Conservation (phyloP, 2,329 filamentous ascomycete species). For the Talaromyces amestolkiae region DNA sequence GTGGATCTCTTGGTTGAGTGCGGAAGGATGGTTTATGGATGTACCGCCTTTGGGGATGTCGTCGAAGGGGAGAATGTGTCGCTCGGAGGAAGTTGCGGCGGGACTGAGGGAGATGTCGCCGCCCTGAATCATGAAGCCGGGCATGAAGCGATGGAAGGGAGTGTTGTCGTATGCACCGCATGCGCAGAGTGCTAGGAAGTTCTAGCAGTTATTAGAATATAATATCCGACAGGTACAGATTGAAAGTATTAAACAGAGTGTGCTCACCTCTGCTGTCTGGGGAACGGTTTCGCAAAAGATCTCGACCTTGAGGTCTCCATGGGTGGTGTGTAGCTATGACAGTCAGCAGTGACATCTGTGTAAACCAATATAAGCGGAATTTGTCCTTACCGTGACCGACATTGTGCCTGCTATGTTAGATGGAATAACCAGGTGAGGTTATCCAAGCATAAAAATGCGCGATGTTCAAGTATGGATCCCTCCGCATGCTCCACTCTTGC, state of each 20-base stretch:
- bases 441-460: neutral
- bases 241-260: neutral
- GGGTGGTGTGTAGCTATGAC: slow-evolving; percentile 71
- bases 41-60: slow-evolving; percentile 55
- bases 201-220: slow-evolving; percentile 38
- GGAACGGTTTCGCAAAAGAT: slow-evolving; percentile 94
- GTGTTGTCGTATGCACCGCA: slow-evolving; percentile 59
- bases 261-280: slow-evolving; percentile 77
- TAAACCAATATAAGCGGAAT: neutral
- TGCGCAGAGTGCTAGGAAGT: slow-evolving; percentile 66
- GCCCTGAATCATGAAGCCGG: slow-evolving; percentile 63
- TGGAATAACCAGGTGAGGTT: neutral
- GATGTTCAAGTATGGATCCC: neutral
- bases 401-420: neutral
- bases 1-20: slow-evolving; percentile 63
- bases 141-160: slow-evolving; percentile 63
- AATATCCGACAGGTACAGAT: neutral
- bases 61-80: slow-evolving; percentile 41
- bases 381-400: slow-evolving; percentile 1
- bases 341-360: neutral
- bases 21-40: slow-evolving; percentile 52
- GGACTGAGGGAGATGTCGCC: slow-evolving; percentile 51
- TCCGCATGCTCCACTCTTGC: slow-evolving; percentile 4
- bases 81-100: slow-evolving; percentile 44
- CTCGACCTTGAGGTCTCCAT: slow-evolving; percentile 90